Base-by-base conservation (phyloP, 768 basidiomycete species). In the Termitomyces sp. region DNA sequence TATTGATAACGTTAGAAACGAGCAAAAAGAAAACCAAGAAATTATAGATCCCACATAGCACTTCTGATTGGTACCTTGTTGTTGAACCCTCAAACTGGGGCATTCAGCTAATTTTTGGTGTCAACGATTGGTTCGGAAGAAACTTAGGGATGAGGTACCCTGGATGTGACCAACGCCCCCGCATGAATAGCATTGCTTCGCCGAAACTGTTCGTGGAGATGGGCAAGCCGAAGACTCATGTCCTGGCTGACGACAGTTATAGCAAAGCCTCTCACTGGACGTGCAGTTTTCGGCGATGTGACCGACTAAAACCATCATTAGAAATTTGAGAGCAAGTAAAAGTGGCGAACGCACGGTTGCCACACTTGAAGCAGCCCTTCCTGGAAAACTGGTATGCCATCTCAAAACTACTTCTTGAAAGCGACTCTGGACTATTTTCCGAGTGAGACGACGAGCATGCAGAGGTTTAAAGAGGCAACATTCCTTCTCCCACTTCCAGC, bases 341-440 rank as follows among this genome's bases (percentile, higher is more conserved):
- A 56, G 31, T 59, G 6, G 20, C 39, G 54, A 63, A 84, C 87
- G 76, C 72, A 92, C 93, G 81, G 74, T 93, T 93, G 71, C 93
- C 93, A 71, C 93, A 95, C 80, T 93, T 95, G 78, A 89, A 94
- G 71, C 91, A 94, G 64, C 90, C 90, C 78, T 91, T 93, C 81
- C 86, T 87, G 60, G 87, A 84, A 79, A 86, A 86, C 73, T 88
- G 88, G 77, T 81, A 89, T 75, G 89, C 87, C 89, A 91, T 91
- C 73, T 80, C 70, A 65, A 71, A 73, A 73, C 73, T 73, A 75
- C 75, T 78, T 74, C 72, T 69, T 69, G 63, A 59, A 72, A 73
- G 73, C 73, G 73, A 75, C 75, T 74, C 72, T 69, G 63, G 58
- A 63, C 64, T 62, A 54, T 48, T 58, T 67, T 62, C 63, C 61